phyloP scores from a whole-genome alignment of 1,139 yeast genomes.

The Taphrina pruni region DNA sequence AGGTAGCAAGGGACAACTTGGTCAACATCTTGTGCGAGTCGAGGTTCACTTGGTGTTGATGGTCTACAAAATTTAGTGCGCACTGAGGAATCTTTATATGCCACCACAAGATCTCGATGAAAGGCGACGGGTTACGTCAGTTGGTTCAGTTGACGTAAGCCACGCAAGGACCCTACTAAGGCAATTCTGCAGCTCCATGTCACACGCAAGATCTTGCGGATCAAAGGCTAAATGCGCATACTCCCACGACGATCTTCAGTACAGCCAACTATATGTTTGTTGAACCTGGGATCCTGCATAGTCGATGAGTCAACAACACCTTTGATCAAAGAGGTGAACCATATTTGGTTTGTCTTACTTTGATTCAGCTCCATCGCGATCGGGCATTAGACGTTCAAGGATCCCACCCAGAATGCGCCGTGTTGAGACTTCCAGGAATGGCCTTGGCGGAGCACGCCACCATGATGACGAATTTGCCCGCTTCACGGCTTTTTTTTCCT shows the following conservation, averaged over 20 bases:
- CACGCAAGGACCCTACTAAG: neutral
- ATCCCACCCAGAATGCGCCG: neutral
- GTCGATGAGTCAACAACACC: too few species aligned
- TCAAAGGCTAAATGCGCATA: neutral
- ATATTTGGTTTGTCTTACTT: neutral
- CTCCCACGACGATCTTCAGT: too few species aligned
- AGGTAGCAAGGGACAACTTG: constrained; percentile 11
- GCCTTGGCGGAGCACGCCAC: constrained; percentile 20
- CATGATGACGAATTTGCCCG: constrained; percentile 3
- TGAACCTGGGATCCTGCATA: too few species aligned
- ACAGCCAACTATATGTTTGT: too few species aligned
- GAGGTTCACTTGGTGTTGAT: neutral
- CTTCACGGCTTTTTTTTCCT: neutral
- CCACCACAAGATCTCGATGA: constrained; percentile 11
- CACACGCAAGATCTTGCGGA: neutral
- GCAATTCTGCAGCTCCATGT: neutral
- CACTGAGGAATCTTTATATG: neutral
- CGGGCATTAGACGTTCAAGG: too few species aligned
- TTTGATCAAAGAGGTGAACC: neutral
- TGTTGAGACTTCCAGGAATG: constrained; percentile 8
- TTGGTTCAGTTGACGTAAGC: constrained; percentile 18
- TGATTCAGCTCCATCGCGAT: too few species aligned
- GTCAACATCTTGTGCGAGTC: constrained; percentile 5
- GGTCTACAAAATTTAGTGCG: neutral
- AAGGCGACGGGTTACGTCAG: constrained; percentile 11